Conservation (phyloP, 306 rosid genomes). For the Senna tora region DNA sequence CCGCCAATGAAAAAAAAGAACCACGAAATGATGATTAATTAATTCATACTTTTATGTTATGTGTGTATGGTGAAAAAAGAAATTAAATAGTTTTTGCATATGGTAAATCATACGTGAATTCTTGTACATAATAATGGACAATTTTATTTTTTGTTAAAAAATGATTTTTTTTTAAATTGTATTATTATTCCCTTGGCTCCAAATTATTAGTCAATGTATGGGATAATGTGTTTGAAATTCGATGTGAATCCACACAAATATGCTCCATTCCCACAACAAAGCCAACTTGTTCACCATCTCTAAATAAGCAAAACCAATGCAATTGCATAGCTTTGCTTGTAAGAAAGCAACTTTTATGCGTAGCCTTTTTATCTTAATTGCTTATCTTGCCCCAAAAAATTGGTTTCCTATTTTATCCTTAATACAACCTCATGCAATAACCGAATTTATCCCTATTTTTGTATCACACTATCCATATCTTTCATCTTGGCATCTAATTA, state of each 20-base stretch:
- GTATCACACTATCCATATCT: too few relatives aligned
- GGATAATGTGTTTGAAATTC: constrained; percentile 38
- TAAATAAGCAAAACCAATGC: constrained; percentile 8
- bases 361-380: constrained; percentile 18
- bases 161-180: too few relatives aligned
- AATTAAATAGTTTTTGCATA: too few relatives aligned
- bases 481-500: too few relatives aligned
- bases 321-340: constrained; percentile 22
- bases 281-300: constrained; percentile 24
- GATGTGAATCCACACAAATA: constrained; percentile 46
- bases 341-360: constrained; percentile 31
- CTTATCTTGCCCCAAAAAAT: constrained; percentile 5
- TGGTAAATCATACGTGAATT: too few relatives aligned
- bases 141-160: too few relatives aligned
- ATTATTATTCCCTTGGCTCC: not conserved
- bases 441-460: too few relatives aligned
- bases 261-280: constrained; percentile 22
- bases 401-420: not conserved
- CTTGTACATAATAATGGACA: too few relatives aligned
- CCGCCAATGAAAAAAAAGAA: too few relatives aligned
- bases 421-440: too few relatives aligned
- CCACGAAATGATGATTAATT: not conserved
- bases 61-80: too few relatives aligned
- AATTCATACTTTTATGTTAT: not conserved
- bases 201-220: constrained; percentile 29